Conservation (phyloP, 148 eudicot species). For the Bassia scoparia region DNA sequence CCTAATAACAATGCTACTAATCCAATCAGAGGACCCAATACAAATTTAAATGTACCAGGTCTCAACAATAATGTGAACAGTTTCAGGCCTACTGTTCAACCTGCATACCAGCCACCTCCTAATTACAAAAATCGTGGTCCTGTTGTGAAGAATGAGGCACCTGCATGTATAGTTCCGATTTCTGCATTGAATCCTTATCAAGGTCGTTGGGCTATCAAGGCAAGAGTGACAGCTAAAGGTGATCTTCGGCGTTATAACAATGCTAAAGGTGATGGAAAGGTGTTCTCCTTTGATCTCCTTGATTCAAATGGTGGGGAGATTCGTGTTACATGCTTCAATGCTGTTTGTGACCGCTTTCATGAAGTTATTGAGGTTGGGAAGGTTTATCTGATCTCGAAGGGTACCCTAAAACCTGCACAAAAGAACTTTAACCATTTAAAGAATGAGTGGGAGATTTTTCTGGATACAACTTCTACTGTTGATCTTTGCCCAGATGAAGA, state of each 20-base stretch:
- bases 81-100: conserved; percentile 74
- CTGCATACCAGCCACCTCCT: conserved; percentile 92
- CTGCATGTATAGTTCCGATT: conserved; percentile 89
- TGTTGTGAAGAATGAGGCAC: conserved; percentile 94
- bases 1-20: conserved; percentile 25
- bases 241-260: conserved; percentile 93
- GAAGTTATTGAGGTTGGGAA: conserved; percentile 71
- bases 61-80: conserved; percentile 36
- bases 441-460: conserved; percentile 94
- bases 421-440: conserved; percentile 91
- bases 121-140: conserved; percentile 77
- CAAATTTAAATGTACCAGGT: conserved; percentile 30
- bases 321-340: conserved; percentile 93
- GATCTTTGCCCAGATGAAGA: conserved; percentile 96
- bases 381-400: conserved; percentile 88
- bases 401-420: conserved; percentile 82
- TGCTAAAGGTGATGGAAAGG: conserved; percentile 97
- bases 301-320: conserved; percentile 98
- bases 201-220: conserved; percentile 98
- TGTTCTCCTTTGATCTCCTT: conserved; percentile 95
- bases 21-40: conserved; percentile 26
- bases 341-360: conserved; percentile 89
- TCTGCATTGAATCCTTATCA: conserved; percentile 96
- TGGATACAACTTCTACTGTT: conserved; percentile 77
- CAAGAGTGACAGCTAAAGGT: conserved; percentile 96